Evolutionary conservation across 2,329 filamentous ascomycete species (phyloP), one percentile per base, ranked within the genome.

Genomic region (Colletotrichum lini): DNA sequence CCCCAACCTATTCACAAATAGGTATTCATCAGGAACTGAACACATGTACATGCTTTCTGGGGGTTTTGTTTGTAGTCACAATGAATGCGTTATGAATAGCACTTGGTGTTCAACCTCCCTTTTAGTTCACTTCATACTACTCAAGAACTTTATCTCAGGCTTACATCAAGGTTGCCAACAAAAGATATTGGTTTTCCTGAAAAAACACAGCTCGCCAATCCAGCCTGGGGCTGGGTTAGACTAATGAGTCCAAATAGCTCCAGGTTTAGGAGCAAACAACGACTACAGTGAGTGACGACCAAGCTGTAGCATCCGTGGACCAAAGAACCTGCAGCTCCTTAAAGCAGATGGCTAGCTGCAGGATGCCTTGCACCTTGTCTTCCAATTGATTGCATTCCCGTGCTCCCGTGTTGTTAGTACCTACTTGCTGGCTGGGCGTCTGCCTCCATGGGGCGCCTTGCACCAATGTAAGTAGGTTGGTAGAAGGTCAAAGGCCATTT

Each of bases 351-450:
- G 38, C 50, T 16, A 63, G 42, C 65, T 30, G 50, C 58, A 56
- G 59, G 42, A 50, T 57, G 54, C 63, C 45, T 52, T 7, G 54
- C 54, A 35, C 54, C 54, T 59, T n/a, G 15, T n/a, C 57, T 50
- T 54, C 44, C 42, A 35, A 45, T 21, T 26, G n/a, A 45, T 26
- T 26, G 35, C 53, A 40, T 40, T 23, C 35, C 53, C 40, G 53
- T 7, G 30, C 30, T 12, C 30, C 47, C 47, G 18, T 49, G 21
- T 23, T 49, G n/a, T 49, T 49, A 12, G n/a, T 49, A 23, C 47
- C 35, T 38, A 38, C 6, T 38, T 38, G 35, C 9, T 38, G 35
- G 35, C 23, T 35, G 3, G 7, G 50, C 6, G 8, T 53, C 35
- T 35, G 50, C 50, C 21, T 58, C 54, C 13, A 5, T 23, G 8